Percentiles rank a stretch among this genome's conserved stretches.
These are phyloP conservation scores for Ophiorrhiza pumila DNA, from an alignment of 257 asterid species.

Conservation along the genomic window DNA sequence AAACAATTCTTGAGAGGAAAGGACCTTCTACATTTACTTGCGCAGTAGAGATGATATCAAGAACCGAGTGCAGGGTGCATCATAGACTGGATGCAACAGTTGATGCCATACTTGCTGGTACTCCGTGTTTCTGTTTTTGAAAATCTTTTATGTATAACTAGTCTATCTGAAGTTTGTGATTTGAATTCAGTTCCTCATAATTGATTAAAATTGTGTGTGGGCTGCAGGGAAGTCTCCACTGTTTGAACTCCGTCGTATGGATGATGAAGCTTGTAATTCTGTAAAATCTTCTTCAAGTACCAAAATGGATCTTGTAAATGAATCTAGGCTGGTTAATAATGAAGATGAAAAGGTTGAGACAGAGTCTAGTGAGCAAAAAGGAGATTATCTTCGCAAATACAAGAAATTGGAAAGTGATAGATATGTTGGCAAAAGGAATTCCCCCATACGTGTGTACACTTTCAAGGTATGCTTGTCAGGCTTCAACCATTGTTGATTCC, in stretches of 20 bases:
- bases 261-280: slow-evolving; percentile 37
- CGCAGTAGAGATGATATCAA: slow-evolving; percentile 91
- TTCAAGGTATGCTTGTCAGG: slow-evolving; percentile 49
- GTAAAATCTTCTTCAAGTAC: slow-evolving; percentile 25
- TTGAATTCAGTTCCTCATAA: slow-evolving; percentile 6
- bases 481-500: slow-evolving; percentile 12
- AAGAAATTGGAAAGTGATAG: slow-evolving; percentile 36
- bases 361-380: slow-evolving; percentile 40
- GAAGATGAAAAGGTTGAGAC: slow-evolving; percentile 21
- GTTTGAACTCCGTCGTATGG: slow-evolving; percentile 67
- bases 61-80: slow-evolving; percentile 85
- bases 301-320: slow-evolving; percentile 29
- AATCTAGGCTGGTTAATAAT: slow-evolving; percentile 19
- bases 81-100: slow-evolving; percentile 88
- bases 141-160: not conserved
- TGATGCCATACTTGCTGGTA: slow-evolving; percentile 90
- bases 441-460: slow-evolving; percentile 55
- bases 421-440: slow-evolving; percentile 37
- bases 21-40: slow-evolving; percentile 94
- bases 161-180: not conserved
- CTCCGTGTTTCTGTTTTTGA: slow-evolving; percentile 1
- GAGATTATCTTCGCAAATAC: slow-evolving; percentile 33
- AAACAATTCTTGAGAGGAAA: slow-evolving; percentile 97
- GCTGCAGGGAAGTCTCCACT: slow-evolving; percentile 71
- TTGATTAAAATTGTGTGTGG: slow-evolving; percentile 25